These are phyloP conservation scores for Paramecium caudatum DNA, from an alignment of 73 alveolate genomes.

Conservation along the genomic window DNA sequence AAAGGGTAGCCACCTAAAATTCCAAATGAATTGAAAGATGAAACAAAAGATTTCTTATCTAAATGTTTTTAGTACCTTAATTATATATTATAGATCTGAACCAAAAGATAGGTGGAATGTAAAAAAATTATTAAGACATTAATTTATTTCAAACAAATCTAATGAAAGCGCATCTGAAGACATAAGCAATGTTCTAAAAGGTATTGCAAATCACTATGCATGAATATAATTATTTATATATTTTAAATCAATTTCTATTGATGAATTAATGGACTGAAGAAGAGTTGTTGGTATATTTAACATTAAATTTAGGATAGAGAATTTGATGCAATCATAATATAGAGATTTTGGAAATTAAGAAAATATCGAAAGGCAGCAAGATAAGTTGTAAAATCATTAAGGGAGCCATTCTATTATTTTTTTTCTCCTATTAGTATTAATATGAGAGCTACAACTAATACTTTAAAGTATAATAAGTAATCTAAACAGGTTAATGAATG, in stretches of 20 bases:
- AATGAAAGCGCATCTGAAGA: background rate
- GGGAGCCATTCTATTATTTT: constrained; percentile 20
- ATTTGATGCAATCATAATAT: background rate
- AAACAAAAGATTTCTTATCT: constrained; percentile 65
- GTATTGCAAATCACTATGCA: too few species aligned
- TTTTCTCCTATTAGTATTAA: background rate
- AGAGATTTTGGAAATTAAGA: constrained; percentile 12
- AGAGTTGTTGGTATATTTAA: too few species aligned
- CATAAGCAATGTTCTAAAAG: constrained; percentile 4
- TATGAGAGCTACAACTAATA: background rate
- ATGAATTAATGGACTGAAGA: too few species aligned
- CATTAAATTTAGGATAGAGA: constrained; percentile 12
- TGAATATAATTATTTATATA: too few species aligned
- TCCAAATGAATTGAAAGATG: constrained; percentile 70
- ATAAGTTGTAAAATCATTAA: background rate
- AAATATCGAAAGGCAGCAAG: background rate
- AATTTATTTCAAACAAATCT: constrained; percentile 6
- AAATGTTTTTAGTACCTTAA: constrained; percentile 70
- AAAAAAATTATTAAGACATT: constrained; percentile 61
- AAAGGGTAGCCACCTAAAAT: constrained; percentile 70
- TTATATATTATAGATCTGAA: background rate
- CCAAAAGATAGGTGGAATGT: constrained; percentile 73
- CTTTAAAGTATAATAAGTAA: background rate
- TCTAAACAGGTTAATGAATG: background rate
- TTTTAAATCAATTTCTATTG: too few species aligned